phyloP scores from a whole-genome alignment of 2,329 filamentous ascomycete species.

The Cercospora zeae-maydis region DNA sequence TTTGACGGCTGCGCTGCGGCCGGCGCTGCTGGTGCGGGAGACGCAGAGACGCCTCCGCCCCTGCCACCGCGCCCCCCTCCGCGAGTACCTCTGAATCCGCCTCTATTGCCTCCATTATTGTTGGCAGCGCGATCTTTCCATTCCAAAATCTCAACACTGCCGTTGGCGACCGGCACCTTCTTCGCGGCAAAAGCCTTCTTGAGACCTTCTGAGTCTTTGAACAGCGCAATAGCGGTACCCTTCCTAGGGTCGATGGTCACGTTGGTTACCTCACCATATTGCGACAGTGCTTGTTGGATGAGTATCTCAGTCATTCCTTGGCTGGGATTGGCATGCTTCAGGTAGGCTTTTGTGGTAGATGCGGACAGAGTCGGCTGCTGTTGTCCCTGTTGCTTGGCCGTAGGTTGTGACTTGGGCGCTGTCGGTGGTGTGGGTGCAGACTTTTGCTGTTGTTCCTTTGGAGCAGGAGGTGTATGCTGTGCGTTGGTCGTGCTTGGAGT shows the following conservation, averaged over 20 bases:
- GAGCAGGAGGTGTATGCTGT: conserved; percentile 28
- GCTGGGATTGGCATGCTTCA: conserved; percentile 67
- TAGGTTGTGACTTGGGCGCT: conserved; percentile 27
- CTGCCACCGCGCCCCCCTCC: conserved; percentile 18
- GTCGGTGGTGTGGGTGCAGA: conserved; percentile 20
- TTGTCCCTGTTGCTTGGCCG: conserved; percentile 29
- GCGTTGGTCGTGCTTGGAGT: conserved; percentile 15
- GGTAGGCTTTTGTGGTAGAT: conserved; percentile 51
- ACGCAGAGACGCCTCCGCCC: conserved; percentile 16
- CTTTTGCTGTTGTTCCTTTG: conserved; percentile 35
- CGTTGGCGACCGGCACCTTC: conserved; percentile 77
- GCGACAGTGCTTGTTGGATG: conserved; percentile 68
- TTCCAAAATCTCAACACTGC: conserved; percentile 81
- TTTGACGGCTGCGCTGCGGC: conserved; percentile 1
- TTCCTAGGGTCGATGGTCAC: conserved; percentile 95
- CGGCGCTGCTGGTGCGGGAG: conserved; percentile 1
- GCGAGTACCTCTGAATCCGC: conserved; percentile 22
- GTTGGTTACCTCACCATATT: conserved; percentile 69
- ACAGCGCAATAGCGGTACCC: conserved; percentile 90
- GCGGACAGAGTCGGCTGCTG: conserved; percentile 33
- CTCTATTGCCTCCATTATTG: conserved; percentile 18
- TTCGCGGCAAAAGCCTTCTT: conserved; percentile 77
- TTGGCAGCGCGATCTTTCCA: conserved; percentile 55
- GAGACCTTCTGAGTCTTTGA: conserved; percentile 67
- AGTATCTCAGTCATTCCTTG: conserved; percentile 85